Base-by-base conservation (phyloP, 1,284 basidiomycete species). In the Leccinum subrobustum region DNA sequence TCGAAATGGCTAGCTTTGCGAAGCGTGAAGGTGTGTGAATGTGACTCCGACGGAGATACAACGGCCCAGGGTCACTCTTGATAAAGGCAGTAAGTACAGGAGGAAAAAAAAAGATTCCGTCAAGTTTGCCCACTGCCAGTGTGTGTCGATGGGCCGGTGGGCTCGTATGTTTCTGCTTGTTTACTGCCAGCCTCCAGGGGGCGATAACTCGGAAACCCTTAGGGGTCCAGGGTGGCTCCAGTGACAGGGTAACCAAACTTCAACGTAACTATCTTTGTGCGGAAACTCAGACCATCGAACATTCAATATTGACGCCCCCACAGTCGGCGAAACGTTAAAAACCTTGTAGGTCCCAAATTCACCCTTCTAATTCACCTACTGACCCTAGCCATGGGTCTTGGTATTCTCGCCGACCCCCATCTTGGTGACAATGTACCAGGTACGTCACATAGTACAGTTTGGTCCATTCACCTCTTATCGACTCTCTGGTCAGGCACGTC, bases 381-480 rank as follows among this genome's bases (percentile, higher is more conserved):
- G 8, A 42, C 8, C 4, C n/a, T 42, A 9, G n/a, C 39, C 20
- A 54, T 54, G 52, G 52, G 35, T 39, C 27, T 54, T 25, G 53
- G 53, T 37, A 54, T 54, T 18, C 53, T 54, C 23, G 12, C 53
- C 16, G 53, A 39, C 6, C 53, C 33, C 25, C 9, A 37, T 39
- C 53, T 54, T 23, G 52, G 52, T 25, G 52, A 54, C 35, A 54
- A 54, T 16, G 52, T 54, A 23, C 52, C 52, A 37, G 52, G 52
- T 54, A 6, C 14, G 33, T 54, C 39, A 39, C n/a, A 42, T 9
- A 42, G 39, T 16, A 42, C 9, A 42, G 39, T 8, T 39, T 42
- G 39, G 52, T 8, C 18, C n/a, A 8, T 6, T 54, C 14, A 4
- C 3, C n/a, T 8, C 16, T 37, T 27, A 39, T 37, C 8, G 6